Evolutionary conservation across 2,329 filamentous ascomycete species (phyloP), one percentile per base, ranked within the genome.

Genomic region (Venturia asperata): DNA sequence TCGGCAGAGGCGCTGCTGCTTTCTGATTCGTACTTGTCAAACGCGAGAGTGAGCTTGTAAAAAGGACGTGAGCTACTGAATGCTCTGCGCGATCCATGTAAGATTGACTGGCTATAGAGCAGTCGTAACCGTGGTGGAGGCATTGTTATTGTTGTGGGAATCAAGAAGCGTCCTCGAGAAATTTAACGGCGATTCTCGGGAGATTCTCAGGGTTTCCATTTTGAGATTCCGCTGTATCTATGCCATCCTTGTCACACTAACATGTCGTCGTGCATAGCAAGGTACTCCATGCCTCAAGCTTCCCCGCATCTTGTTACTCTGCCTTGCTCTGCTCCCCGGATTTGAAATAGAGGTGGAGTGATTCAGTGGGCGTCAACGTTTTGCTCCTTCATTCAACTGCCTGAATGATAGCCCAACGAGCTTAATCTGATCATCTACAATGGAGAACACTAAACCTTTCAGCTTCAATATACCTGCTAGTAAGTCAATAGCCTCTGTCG

Each of bases 21-120:
- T 73, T 71, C 80, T 74, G 64, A 76, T 71, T 83, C 78, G 72
- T 91, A 86, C 55, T 89, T 78, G 71, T 91, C 87, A 74, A 84
- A 91, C 1, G 83, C 82, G 43, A 92, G 77, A 21, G 71, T 71
- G 39, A 66, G 62, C 37, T 42, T 52, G 52, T 58, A 58, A 3
- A 58, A 37, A 34, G 42, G 39, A n/a, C 41, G 24, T 37, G 66
- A 58, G 41, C 21, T 43, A 7, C 39, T 45, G 39, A 63, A 27
- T 17, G 30, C 47, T 42, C 61, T 49, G 19, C 34, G 64, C 39
- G 49, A 55, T 41, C 9, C 24, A 7, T 24, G 6, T 4, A 45
- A 37, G 17, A 43, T 63, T 43, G 30, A 63, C n/a, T 65, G 64
- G 52, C 56, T 19, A 27, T 19, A 41, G 4, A 62, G 24, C 30